A percentile compares a stretch with the other conserved stretches of the same genome.
Conservation (phyloP, 495 filamentous ascomycete species). For the Pyrenula aspistea region DNA sequence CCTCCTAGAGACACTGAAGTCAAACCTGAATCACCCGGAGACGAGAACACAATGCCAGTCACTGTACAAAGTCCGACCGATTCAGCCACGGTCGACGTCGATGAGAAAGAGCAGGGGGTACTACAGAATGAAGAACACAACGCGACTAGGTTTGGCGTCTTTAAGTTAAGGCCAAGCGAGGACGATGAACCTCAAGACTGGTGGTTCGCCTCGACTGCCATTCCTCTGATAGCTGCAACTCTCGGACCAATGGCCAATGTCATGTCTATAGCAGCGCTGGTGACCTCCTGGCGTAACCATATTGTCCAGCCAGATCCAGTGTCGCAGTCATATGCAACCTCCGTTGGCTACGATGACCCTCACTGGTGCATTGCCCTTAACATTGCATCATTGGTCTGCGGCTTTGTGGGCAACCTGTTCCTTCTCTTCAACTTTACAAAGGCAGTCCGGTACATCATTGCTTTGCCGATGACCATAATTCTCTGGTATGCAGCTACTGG, state of each 20-base stretch:
- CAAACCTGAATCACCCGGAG: too few relatives aligned
- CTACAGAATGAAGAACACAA: background rate
- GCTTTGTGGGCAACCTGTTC: constrained; percentile 58
- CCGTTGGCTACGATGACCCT: background rate
- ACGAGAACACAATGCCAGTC: background rate
- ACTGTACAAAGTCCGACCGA: background rate
- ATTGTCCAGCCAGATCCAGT: constrained; percentile 8
- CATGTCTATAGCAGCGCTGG: constrained; percentile 61
- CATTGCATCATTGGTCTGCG: constrained; percentile 50
- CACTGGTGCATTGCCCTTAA: constrained; percentile 43
- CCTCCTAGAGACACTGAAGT: too few relatives aligned
- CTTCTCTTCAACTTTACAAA: constrained; percentile 78
- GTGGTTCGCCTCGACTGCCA: constrained; percentile 72
- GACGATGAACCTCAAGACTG: constrained; percentile 45
- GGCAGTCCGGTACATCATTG: constrained; percentile 65
- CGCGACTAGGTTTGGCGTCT: background rate
- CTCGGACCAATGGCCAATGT: constrained; percentile 65
- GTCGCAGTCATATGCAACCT: background rate
- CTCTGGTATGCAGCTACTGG: constrained; percentile 55
- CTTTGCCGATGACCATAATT: constrained; percentile 55
- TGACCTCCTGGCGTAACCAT: constrained; percentile 49
- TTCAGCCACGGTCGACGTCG: background rate
- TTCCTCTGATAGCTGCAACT: constrained; percentile 61
- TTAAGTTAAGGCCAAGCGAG: constrained; percentile 21
- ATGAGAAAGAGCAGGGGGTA: background rate